phyloP scores from a whole-genome alignment of 495 filamentous ascomycete species.

The Penicillium cataractarum region DNA sequence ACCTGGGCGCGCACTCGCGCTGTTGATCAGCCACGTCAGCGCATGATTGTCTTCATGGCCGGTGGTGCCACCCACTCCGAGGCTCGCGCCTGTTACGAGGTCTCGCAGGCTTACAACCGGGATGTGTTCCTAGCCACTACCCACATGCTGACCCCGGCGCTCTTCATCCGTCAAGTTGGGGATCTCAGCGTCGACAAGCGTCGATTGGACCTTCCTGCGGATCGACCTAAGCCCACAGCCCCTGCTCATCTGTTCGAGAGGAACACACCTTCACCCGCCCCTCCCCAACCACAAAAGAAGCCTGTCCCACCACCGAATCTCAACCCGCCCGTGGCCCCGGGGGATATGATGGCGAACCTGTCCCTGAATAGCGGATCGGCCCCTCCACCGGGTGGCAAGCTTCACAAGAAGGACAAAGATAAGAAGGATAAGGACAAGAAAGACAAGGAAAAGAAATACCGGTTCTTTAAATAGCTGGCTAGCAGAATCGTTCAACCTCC shows the following conservation, averaged over 20 bases:
- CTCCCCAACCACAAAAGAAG: constrained; percentile 41
- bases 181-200: constrained; percentile 76
- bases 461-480: constrained; percentile 66
- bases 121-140: constrained; percentile 91
- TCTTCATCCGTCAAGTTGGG: constrained; percentile 80
- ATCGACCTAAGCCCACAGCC: constrained; percentile 76
- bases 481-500: neutral
- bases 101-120: constrained; percentile 66
- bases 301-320: constrained; percentile 33
- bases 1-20: constrained; percentile 88
- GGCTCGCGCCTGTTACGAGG: constrained; percentile 84
- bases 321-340: constrained; percentile 52
- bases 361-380: constrained; percentile 48
- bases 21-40: constrained; percentile 79
- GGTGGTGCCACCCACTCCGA: constrained; percentile 95
- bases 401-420: constrained; percentile 45
- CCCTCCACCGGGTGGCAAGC: constrained; percentile 34
- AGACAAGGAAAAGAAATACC: constrained; percentile 78
- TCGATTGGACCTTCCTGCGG: constrained; percentile 76
- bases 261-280: constrained; percentile 57
- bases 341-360: constrained; percentile 61
- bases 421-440: constrained; percentile 57
- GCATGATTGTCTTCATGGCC: constrained; percentile 93
- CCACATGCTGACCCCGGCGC: constrained; percentile 82
- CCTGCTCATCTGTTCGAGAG: constrained; percentile 86